phyloP scores from a whole-genome alignment of 1,284 basidiomycete species.

The Fistulinella staudtii region DNA sequence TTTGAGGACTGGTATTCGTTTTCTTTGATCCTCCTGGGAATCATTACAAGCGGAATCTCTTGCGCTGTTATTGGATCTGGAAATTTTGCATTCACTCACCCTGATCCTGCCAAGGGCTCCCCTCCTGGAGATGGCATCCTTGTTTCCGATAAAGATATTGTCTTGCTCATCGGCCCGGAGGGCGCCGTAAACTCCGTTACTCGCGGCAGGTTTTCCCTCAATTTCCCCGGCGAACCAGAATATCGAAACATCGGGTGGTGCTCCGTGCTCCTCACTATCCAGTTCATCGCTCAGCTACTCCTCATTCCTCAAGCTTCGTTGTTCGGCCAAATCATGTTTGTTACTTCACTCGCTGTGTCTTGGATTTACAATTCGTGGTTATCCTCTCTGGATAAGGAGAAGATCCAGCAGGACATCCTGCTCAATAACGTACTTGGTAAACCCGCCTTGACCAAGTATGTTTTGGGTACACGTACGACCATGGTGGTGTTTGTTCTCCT shows the following conservation, averaged over 20 bases:
- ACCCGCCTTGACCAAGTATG: slow-evolving; percentile 26
- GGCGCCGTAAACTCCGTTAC: slow-evolving; percentile 32
- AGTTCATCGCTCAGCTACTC: slow-evolving; percentile 30
- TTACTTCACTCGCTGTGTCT: slow-evolving; percentile 27
- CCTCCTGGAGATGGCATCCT: slow-evolving; percentile 30
- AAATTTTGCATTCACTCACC: slow-evolving; percentile 24
- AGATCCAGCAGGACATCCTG: slow-evolving; percentile 26
- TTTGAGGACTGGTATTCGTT: slow-evolving; percentile 29
- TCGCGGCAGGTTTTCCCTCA: slow-evolving; percentile 26
- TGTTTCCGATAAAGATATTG: slow-evolving; percentile 16
- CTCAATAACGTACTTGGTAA: slow-evolving; percentile 19
- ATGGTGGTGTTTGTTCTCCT: slow-evolving; percentile 30
- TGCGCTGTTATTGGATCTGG: slow-evolving; percentile 32
- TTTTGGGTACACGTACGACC: slow-evolving; percentile 29
- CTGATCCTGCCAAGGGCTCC: slow-evolving; percentile 22
- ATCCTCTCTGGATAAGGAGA: slow-evolving; percentile 30
- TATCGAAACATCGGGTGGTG: slow-evolving; percentile 26
- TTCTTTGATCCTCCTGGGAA: slow-evolving; percentile 32
- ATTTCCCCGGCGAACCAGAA: slow-evolving; percentile 20
- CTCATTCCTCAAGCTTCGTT: slow-evolving; percentile 29
- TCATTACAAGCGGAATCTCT: slow-evolving; percentile 26
- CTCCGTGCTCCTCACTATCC: slow-evolving; percentile 26
- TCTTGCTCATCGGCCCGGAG: slow-evolving; percentile 26
- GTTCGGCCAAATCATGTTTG: slow-evolving; percentile 35
- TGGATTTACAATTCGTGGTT: slow-evolving; percentile 30